A percentile compares a stretch with the other conserved stretches of the same genome.
These are phyloP conservation scores for Populus ilicifolia DNA, from an alignment of 345 rosid species.

Conservation along the genomic window DNA sequence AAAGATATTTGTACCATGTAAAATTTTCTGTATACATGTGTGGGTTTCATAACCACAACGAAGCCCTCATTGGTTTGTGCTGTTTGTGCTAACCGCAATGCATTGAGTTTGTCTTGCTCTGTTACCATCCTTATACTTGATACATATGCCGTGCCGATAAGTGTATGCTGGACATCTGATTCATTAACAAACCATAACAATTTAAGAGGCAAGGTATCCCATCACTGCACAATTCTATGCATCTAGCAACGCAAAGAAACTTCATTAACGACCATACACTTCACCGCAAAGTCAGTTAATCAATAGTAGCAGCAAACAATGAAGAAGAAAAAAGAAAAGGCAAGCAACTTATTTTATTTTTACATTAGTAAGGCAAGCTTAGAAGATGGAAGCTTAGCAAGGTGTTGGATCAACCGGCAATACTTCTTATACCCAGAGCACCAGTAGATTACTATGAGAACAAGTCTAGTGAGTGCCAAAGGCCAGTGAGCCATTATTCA, in stretches of 20 bases:
- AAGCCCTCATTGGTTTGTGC: constrained; percentile 36
- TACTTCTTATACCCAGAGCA: not conserved
- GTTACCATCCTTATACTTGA: constrained; percentile 38
- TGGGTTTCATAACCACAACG: constrained; percentile 45
- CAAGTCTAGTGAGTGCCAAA: not conserved
- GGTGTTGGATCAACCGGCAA: not conserved
- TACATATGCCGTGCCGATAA: not conserved
- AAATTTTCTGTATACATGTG: constrained; percentile 44
- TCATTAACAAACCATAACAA: not conserved
- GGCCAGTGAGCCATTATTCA: not conserved
- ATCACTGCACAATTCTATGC: not conserved
- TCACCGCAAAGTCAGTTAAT: not conserved
- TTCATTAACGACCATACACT: not conserved
- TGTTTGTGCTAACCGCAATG: constrained; percentile 31
- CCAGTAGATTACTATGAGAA: not conserved
- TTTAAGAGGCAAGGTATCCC: not conserved
- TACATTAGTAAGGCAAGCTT: not conserved
- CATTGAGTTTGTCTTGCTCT: constrained; percentile 28
- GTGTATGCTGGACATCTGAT: constrained; percentile 2
- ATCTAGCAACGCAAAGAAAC: not conserved
- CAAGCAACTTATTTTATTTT: not conserved
- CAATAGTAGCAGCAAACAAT: not conserved
- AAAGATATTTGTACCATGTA: constrained; percentile 36
- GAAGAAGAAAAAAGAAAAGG: not conserved
- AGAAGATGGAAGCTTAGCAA: not conserved